Percentiles rank a stretch among this genome's conserved stretches.
phyloP scores from a whole-genome alignment of 257 asterid genomes.

The Knoxia roxburghii region DNA sequence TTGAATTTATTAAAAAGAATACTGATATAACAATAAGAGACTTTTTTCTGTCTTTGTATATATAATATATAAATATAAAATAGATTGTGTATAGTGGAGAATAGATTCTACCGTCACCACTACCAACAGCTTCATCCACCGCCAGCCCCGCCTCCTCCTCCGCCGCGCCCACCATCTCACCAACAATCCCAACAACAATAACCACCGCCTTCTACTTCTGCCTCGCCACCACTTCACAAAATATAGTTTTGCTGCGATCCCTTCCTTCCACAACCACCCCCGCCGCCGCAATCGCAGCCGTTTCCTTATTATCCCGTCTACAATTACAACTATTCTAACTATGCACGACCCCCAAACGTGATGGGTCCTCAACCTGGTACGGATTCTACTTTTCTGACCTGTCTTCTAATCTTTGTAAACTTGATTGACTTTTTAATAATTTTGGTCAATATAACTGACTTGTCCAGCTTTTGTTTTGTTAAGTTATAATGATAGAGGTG shows the following conservation, averaged over 20 bases:
- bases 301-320: slow-evolving; percentile 20
- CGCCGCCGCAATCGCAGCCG: slow-evolving; percentile 21
- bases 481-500: too few species aligned
- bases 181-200: slow-evolving; percentile 16
- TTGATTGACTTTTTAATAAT: too few species aligned
- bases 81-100: too few species aligned
- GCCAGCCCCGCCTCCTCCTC: slow-evolving; percentile 23
- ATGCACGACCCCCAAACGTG: slow-evolving; percentile 32
- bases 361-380: slow-evolving; percentile 30
- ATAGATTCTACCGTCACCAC: slow-evolving; percentile 17
- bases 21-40: too few species aligned
- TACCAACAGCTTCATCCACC: slow-evolving; percentile 22
- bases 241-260: slow-evolving; percentile 44
- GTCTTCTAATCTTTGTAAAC: too few species aligned
- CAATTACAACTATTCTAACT: slow-evolving; percentile 30
- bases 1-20: too few species aligned
- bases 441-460: too few species aligned
- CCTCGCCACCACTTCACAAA: slow-evolving; percentile 17
- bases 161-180: slow-evolving; percentile 29
- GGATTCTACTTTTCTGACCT: too few species aligned
- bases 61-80: too few species aligned
- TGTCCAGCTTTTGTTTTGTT: too few species aligned
- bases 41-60: too few species aligned
- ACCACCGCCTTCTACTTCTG: slow-evolving; percentile 21
- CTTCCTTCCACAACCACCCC: slow-evolving; percentile 23